phyloP scores from a whole-genome alignment of 306 rosid species.

The Luffa acutangula region DNA sequence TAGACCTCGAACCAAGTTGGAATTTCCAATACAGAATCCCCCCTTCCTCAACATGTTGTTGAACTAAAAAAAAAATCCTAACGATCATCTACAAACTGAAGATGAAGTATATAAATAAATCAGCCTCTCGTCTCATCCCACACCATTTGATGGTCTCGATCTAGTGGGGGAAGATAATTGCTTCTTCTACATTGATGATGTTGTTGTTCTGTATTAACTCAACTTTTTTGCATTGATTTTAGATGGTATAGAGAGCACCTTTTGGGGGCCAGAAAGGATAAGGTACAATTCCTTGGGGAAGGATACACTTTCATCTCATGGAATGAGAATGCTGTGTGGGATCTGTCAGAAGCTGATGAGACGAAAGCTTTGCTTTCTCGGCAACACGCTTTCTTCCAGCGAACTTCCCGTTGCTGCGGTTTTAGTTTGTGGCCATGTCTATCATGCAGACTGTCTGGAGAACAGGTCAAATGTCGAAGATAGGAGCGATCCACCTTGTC shows the following conservation, averaged over 20 bases:
- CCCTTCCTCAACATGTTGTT: too few species aligned
- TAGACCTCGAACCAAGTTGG: not conserved
- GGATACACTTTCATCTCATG: slow-evolving; percentile 38
- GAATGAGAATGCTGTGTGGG: slow-evolving; percentile 44
- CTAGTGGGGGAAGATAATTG: not conserved
- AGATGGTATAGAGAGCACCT: slow-evolving; percentile 46
- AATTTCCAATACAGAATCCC: not conserved
- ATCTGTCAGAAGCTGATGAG: slow-evolving; percentile 59
- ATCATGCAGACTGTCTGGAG: slow-evolving; percentile 87
- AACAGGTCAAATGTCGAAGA: slow-evolving; percentile 43
- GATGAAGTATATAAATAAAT: not conserved
- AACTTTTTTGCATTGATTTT: not conserved
- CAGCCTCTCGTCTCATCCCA: not conserved
- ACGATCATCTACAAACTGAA: not conserved
- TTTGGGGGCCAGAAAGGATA: slow-evolving; percentile 57
- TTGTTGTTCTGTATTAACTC: not conserved
- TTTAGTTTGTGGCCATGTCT: slow-evolving; percentile 78
- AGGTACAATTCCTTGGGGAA: slow-evolving; percentile 33
- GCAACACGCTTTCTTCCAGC: slow-evolving; percentile 27
- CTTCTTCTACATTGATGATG: not conserved
- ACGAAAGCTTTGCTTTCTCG: slow-evolving; percentile 38
- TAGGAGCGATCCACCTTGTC: slow-evolving; percentile 64
- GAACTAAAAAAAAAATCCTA: not conserved
- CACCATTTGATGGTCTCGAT: not conserved
- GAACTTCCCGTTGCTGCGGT: slow-evolving; percentile 72